These are phyloP conservation scores for Candida andamanensis DNA, from an alignment of 805 yeast genomes.

Conservation along the genomic window DNA sequence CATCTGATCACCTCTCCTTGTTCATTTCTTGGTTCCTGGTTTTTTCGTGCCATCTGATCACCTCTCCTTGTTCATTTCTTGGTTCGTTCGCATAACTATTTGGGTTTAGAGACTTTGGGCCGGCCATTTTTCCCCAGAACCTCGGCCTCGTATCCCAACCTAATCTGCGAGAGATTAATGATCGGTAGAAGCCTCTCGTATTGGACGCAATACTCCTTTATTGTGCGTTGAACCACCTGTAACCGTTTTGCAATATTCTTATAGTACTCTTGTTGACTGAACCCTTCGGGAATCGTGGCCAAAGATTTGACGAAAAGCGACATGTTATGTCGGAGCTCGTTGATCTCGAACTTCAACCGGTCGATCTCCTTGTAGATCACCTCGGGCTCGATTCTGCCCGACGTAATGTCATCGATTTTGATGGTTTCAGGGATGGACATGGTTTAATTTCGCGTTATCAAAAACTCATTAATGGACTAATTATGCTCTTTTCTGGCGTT, in stretches of 20 bases:
- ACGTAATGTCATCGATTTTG: constrained; percentile 39
- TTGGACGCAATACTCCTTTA: constrained; percentile 38
- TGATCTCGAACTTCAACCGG: constrained; percentile 38
- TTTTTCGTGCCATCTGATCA: no score
- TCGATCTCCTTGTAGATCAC: constrained; percentile 42
- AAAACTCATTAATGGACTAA: neutral
- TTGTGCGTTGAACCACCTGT: constrained; percentile 32
- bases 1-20: no score
- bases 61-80: no score
- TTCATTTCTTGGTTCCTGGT: no score
- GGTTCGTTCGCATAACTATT: no score
- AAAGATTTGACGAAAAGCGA: constrained; percentile 31
- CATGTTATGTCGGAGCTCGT: constrained; percentile 38
- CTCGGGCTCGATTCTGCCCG: constrained; percentile 36
- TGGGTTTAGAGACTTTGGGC: no score
- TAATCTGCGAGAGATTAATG: constrained; percentile 46
- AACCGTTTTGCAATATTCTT: constrained; percentile 31
- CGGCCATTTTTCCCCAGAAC: constrained; percentile 21
- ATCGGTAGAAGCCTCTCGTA: constrained; percentile 46
- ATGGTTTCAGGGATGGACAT: constrained; percentile 24
- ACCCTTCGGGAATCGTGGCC: constrained; percentile 28
- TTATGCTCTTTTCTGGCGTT: constrained; percentile 6
- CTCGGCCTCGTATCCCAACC: constrained; percentile 47
- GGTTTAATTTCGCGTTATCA: no score
- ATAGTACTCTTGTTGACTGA: constrained; percentile 34